Evolutionary conservation across 1,284 basidiomycete genomes (phyloP).

Genomic region (Malassezia obtusa): DNA sequence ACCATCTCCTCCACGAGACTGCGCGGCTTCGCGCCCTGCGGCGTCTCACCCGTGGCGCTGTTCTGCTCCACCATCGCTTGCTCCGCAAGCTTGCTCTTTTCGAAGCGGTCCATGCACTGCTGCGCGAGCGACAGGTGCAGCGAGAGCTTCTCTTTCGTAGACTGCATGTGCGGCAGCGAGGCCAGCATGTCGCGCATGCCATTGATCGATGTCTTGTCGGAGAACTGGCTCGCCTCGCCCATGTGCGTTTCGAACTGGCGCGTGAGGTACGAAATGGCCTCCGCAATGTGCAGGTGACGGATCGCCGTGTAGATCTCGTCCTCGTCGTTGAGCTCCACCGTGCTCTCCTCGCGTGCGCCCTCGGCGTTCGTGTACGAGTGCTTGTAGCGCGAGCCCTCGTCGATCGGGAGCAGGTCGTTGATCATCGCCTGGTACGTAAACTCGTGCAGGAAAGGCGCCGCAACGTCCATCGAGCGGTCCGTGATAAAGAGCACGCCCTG

Average conservation of each 20-base stretch:
- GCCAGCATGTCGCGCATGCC: slow-evolving; percentile 99
- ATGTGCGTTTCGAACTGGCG: slow-evolving; percentile 86
- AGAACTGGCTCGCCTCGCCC: slow-evolving; percentile 80
- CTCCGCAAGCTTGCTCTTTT: slow-evolving; percentile 72
- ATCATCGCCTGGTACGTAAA: slow-evolving; percentile 99
- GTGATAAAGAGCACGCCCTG: slow-evolving; percentile 78
- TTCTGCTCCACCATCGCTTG: slow-evolving; percentile 83
- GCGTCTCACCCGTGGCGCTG: slow-evolving; percentile 40
- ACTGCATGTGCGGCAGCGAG: slow-evolving; percentile 84
- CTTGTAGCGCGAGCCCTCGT: slow-evolving; percentile 72
- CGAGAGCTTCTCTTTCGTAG: slow-evolving; percentile 91
- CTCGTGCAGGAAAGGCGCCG: slow-evolving; percentile 85
- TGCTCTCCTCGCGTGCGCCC: slow-evolving; percentile 76
- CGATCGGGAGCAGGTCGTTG: slow-evolving; percentile 77
- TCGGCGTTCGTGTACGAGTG: slow-evolving; percentile 52
- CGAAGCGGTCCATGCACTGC: slow-evolving; percentile 89
- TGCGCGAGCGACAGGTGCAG: slow-evolving; percentile 94
- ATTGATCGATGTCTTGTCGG: slow-evolving; percentile 67
- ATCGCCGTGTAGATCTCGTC: slow-evolving; percentile 86
- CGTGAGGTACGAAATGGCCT: slow-evolving; percentile 93
- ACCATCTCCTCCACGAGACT: slow-evolving; percentile 94
- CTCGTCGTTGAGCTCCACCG: slow-evolving; percentile 68
- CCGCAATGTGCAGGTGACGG: slow-evolving; percentile 94
- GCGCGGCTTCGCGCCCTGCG: slow-evolving; percentile 39
- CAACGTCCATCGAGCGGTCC: slow-evolving; percentile 85